Evolutionary conservation across 2,329 filamentous ascomycete genomes (phyloP).

Genomic region (Calonectria hawksworthii): DNA sequence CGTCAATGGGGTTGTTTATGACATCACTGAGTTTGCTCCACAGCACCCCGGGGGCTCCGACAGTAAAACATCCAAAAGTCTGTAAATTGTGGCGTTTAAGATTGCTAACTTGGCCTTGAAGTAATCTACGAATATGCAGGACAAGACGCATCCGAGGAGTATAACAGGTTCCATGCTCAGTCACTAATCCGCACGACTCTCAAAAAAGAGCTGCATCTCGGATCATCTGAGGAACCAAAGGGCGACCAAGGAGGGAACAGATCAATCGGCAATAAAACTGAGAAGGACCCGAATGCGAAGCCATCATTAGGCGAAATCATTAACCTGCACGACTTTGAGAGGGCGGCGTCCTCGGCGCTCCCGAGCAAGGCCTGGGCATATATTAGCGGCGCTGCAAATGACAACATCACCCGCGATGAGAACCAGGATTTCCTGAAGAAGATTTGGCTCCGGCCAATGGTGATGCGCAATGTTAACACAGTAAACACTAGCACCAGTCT

Average conservation of each 20-base stretch:
- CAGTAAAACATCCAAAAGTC: neutral
- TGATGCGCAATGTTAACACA: slow-evolving; percentile 35
- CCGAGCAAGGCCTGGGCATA: slow-evolving; percentile 43
- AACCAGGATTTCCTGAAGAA: slow-evolving; percentile 35
- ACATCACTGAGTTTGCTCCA: slow-evolving; percentile 53
- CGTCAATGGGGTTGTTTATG: slow-evolving; percentile 76
- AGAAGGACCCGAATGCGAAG: neutral
- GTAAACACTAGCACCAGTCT: slow-evolving; percentile 34
- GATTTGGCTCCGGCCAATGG: slow-evolving; percentile 44
- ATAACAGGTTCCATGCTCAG: slow-evolving; percentile 40
- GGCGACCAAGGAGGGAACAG: neutral
- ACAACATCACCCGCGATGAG: slow-evolving; percentile 40
- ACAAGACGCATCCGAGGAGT: slow-evolving; percentile 41
- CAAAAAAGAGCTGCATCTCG: slow-evolving; percentile 8
- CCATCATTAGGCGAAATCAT: slow-evolving; percentile 37
- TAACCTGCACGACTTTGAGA: slow-evolving; percentile 45
- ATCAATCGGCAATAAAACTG: neutral
- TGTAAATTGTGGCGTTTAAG: no score
- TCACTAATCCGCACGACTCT: slow-evolving; percentile 40
- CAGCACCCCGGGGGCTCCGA: slow-evolving; percentile 41
- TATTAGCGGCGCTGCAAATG: slow-evolving; percentile 42
- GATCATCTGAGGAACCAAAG: neutral
- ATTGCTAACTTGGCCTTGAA: neutral
- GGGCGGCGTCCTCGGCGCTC: slow-evolving; percentile 28
- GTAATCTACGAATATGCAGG: slow-evolving; percentile 46